Conservation (phyloP, 306 rosid genomes). For the Amphicarpaea edgeworthii region DNA sequence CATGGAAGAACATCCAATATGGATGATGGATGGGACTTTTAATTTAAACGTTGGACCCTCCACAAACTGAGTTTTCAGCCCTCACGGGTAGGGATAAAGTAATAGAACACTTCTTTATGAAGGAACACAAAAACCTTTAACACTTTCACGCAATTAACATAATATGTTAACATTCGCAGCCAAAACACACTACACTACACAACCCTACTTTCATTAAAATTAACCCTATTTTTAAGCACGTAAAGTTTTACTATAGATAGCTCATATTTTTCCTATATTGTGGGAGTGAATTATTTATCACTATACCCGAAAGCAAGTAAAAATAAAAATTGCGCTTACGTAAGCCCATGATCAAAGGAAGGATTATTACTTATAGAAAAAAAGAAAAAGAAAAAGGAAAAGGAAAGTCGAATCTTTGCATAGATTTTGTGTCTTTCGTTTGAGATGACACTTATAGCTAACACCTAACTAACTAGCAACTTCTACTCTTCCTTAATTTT, state of each 20-base stretch:
- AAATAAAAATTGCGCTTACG: not conserved
- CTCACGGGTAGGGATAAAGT: constrained; percentile 41
- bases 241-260: constrained; percentile 4
- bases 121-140: constrained; percentile 6
- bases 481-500: not conserved
- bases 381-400: no score
- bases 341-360: constrained; percentile 55
- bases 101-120: constrained; percentile 22
- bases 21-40: constrained; percentile 44
- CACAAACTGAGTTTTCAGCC: constrained; percentile 41
- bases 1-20: constrained; percentile 27
- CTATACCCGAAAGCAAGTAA: constrained; percentile 31
- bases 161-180: not conserved
- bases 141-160: constrained; percentile 29
- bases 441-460: no score
- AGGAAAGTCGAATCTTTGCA: constrained; percentile 39
- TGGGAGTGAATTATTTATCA: not conserved
- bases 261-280: constrained; percentile 17
- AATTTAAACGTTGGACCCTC: constrained; percentile 40
- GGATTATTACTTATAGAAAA: constrained; percentile 46
- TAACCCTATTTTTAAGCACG: not conserved
- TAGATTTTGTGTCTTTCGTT: constrained; percentile 45
- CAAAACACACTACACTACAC: not conserved
- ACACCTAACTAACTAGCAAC: constrained; percentile 40
- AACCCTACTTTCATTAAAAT: not conserved